phyloP scores from a whole-genome alignment of 2,329 filamentous ascomycete species.

The Aspergillaceae sp. region DNA sequence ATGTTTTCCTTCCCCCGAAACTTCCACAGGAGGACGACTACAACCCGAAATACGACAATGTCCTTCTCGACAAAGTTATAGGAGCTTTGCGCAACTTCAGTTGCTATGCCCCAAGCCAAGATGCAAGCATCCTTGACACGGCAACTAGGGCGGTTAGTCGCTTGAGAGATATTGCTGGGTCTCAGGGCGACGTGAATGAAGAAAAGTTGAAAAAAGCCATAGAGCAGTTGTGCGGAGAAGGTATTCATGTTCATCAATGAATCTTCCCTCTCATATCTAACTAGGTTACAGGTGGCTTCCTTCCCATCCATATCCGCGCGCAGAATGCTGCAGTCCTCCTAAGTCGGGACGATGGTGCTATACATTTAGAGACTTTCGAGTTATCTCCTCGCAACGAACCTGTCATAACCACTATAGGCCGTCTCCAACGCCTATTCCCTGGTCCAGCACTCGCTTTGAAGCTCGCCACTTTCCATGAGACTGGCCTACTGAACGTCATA shows the following conservation, averaged over 20 bases:
- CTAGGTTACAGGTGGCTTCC: slow-evolving; percentile 8
- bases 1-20: neutral
- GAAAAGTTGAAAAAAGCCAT: slow-evolving; percentile 3
- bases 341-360: slow-evolving; percentile 10
- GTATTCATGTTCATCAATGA: slow-evolving; percentile 3
- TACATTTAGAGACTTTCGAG: slow-evolving; percentile 39
- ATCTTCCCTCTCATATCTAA: neutral
- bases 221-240: slow-evolving; percentile 3
- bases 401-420: slow-evolving; percentile 31
- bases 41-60: slow-evolving; percentile 15
- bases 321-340: slow-evolving; percentile 44
- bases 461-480: slow-evolving; percentile 12
- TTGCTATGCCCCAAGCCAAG: slow-evolving; percentile 1
- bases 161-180: slow-evolving; percentile 5
- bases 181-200: slow-evolving; percentile 9
- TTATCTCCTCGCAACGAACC: slow-evolving; percentile 33
- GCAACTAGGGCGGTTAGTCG: slow-evolving; percentile 9
- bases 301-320: slow-evolving; percentile 35
- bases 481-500: slow-evolving; percentile 18
- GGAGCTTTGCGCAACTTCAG: slow-evolving; percentile 14
- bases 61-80: slow-evolving; percentile 11
- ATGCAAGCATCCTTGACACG: slow-evolving; percentile 2
- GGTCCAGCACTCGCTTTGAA: slow-evolving; percentile 29
- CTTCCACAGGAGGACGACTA: neutral
- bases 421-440: slow-evolving; percentile 40